Percentiles rank a stretch among this genome's conserved stretches.
Evolutionary conservation across 139 green algal species (phyloP).

Genomic region (Chlorella sp.): DNA sequence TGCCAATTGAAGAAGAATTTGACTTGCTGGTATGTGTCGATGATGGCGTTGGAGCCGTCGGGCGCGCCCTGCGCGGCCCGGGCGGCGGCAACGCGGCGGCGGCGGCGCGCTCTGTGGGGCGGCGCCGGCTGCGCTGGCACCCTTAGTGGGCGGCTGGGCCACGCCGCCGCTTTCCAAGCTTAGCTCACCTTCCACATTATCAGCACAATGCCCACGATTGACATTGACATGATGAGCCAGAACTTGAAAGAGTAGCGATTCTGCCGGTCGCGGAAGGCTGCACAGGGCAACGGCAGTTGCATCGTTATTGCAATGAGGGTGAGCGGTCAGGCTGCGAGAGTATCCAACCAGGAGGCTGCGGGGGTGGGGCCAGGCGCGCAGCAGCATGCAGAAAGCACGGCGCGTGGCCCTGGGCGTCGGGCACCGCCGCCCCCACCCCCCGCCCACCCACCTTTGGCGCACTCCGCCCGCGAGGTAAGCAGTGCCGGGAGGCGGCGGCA

Average conservation of each 20-base stretch:
- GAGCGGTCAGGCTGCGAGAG: no score
- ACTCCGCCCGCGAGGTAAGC: neutral
- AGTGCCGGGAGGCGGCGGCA: neutral
- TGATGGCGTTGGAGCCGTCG: neutral
- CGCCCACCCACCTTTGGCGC: neutral
- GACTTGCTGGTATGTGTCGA: neutral
- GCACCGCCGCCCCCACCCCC: no score
- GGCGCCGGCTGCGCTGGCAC: no score
- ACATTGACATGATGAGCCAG: constrained; percentile 11
- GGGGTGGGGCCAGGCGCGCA: no score
- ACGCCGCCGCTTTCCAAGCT: neutral
- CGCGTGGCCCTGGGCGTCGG: no score
- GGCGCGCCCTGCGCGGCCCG: neutral
- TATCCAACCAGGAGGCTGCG: no score
- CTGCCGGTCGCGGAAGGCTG: neutral
- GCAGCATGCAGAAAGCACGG: no score
- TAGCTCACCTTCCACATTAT: constrained; percentile 23
- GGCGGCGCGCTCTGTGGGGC: no score
- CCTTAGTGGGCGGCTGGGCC: no score
- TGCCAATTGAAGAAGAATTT: constrained; percentile 31
- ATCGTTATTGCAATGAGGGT: no score
- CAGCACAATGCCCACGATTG: constrained; percentile 18
- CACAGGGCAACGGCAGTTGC: no score
- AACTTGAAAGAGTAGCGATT: constrained; percentile 25
- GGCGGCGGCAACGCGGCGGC: neutral